Evolutionary conservation across 768 basidiomycete species (phyloP), one percentile per base, ranked within the genome.

Genomic region (Melanogaster broomeanus): DNA sequence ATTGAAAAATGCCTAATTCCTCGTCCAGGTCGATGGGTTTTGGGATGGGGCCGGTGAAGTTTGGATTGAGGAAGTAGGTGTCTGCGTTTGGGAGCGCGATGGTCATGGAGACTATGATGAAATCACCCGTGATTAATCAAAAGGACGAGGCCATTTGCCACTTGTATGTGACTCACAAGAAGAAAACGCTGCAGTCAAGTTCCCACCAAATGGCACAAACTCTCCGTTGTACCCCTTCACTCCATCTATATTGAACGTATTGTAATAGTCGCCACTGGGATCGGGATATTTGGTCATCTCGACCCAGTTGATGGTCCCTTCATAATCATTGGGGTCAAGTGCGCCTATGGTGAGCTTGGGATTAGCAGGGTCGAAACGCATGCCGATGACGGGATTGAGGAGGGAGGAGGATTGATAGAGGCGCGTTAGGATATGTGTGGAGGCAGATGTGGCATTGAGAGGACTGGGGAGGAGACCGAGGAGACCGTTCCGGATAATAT

Each of bases 281-380:
- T 63, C 57, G 2, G 66, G 68, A 8, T 12, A 43, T 18, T 52
- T 42, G n/a, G n/a, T 16, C 18, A 67, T 45, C 37, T 56, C 50
- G 15, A 67, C 61, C 66, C 66, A 67, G 41, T 67, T 67, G 27
- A 67, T 65, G 13, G 56, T 58, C 27, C 66, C 66, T 50, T 69
- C 67, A 27, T 67, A 67, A 41, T 67, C 66, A 10, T 57, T 59
- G 8, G 61, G 66, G 37, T 67, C 66, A 3, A 67, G 65, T 6
- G 67, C 67, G 2, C 66, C 66, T n/a, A 67, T 64, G 8, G 67
- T 67, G 10, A 67, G 21, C 42, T 62, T 67, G 15, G 66, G 65
- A n/a, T 63, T 65, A 13, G 15, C 35, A 28, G 65, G 57, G 42
- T 67, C 62, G 24, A 67, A 67, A 9, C 64, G 56, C 60, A 67